phyloP scores from a whole-genome alignment of 129 eudicot genomes.

The Pulicaria dysenterica region DNA sequence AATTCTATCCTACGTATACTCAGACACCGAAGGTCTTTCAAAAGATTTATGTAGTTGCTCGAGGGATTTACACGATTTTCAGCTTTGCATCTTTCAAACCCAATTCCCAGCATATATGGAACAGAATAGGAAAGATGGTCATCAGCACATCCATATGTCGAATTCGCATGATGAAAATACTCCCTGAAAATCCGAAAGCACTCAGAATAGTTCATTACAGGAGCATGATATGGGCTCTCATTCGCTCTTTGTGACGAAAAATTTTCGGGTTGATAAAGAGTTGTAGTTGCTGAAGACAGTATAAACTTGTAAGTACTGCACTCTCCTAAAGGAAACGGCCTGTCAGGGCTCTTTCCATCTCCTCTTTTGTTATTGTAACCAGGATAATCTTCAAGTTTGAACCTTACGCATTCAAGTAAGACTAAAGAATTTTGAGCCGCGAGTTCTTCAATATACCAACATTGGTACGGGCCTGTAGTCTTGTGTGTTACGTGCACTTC shows the following conservation, averaged over 20 bases:
- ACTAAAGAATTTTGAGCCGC: constrained; percentile 37
- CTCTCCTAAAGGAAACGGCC: constrained; percentile 53
- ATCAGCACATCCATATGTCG: constrained; percentile 37
- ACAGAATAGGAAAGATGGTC: background rate
- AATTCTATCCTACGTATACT: constrained; percentile 26
- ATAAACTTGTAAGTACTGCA: constrained; percentile 58
- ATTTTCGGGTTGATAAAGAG: background rate
- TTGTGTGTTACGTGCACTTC: constrained; percentile 75
- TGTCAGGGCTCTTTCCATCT: constrained; percentile 41
- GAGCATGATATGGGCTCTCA: background rate
- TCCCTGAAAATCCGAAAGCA: constrained; percentile 42
- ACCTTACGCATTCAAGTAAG: constrained; percentile 40
- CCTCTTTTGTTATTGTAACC: constrained; percentile 78
- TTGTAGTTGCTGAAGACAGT: background rate
- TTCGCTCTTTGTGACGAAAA: constrained; percentile 4
- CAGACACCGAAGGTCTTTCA: constrained; percentile 47
- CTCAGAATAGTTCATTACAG: background rate
- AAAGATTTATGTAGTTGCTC: constrained; percentile 28
- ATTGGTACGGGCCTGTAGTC: constrained; percentile 43
- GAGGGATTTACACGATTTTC: constrained; percentile 29
- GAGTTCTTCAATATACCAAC: constrained; percentile 62
- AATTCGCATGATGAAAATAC: constrained; percentile 37
- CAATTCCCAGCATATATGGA: constrained; percentile 25
- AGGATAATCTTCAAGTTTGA: constrained; percentile 55
- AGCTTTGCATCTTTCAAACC: constrained; percentile 38